phyloP scores from a whole-genome alignment of 2,329 filamentous ascomycete species.

The Monilinia vaccinii-corymbosi region DNA sequence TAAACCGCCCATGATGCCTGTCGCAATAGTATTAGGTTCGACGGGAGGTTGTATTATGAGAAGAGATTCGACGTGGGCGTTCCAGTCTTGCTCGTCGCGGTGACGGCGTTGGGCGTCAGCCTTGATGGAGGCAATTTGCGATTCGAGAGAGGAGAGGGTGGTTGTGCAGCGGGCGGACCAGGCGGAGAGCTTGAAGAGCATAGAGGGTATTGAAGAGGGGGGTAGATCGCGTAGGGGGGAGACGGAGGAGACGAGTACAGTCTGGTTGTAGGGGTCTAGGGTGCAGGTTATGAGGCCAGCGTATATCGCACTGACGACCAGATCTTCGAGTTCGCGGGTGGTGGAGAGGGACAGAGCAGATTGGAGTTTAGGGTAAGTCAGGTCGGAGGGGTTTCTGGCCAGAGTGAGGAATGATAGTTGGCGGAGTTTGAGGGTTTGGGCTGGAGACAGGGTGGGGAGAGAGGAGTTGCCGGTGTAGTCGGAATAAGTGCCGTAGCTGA shows the following conservation, averaged over 20 bases:
- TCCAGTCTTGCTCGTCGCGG: constrained; percentile 30
- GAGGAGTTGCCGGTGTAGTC: constrained; percentile 49
- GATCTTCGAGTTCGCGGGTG: constrained; percentile 66
- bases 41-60: constrained; percentile 16
- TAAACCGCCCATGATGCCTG: not conserved
- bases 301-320: constrained; percentile 84
- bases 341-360: constrained; percentile 56
- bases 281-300: constrained; percentile 72
- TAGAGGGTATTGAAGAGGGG: constrained; percentile 58
- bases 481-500: constrained; percentile 83
- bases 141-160: constrained; percentile 67
- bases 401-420: constrained; percentile 84
- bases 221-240: constrained; percentile 79
- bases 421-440: constrained; percentile 76
- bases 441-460: constrained; percentile 62
- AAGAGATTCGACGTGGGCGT: constrained; percentile 22
- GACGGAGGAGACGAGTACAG: constrained; percentile 70
- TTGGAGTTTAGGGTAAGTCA: constrained; percentile 67
- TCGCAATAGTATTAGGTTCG: not conserved
- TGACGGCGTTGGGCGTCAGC: constrained; percentile 45
- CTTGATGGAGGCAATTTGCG: constrained; percentile 61
- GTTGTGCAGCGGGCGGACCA: constrained; percentile 74
- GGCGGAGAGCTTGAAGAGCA: constrained; percentile 57
- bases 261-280: constrained; percentile 67
- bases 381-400: constrained; percentile 54